Evolutionary conservation across 306 rosid genomes (phyloP), one percentile per base, ranked within the genome.

Genomic region (Delonix regia): DNA sequence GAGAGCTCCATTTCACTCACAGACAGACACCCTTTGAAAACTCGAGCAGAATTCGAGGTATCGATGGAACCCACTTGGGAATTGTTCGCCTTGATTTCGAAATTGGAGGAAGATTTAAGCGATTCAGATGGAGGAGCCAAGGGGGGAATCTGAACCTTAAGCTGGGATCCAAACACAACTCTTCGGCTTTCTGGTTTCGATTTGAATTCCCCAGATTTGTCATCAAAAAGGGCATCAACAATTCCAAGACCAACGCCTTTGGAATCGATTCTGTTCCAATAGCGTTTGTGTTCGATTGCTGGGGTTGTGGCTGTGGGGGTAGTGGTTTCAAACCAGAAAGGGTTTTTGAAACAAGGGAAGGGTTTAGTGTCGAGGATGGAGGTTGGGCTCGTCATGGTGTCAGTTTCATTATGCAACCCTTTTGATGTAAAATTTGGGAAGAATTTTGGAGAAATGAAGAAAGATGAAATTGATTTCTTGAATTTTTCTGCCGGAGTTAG

Each of bases 101-200:
- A 86, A 33, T 81, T 84, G 1, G 74, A 80, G 0, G 83, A 45
- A 4, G 89, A 83, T 48, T 73, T 75, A 2, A 82, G 84, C 5
- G 89, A 73, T 47, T 88, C 83, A n/a, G 83, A 52, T 9, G 74
- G 56, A 33, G 76, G 61, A 48, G 78, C 77, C 39, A 77, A 68
- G 19, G 82, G 83, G 61, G 92, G 95, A 47, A 91, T 87, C 83
- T 89, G 93, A 81, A 89, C 85, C 91, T 88, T 92, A 25, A 92
- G 86, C 80, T 91, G 94, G 66, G 97, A 92, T 55, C 99, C 99
- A 28, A 92, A 91, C 24, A 92, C 82, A 36, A 95, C 92, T 90
- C 76, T 89, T 71, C 89, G 63, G 42, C 73, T 85, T 8, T 90
- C 90, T 0, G 71, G 63, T 61, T 84, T 87, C 0, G 87, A 71